A percentile compares a stretch with the other conserved stretches of the same genome.
Conservation (phyloP, 1,284 basidiomycete species). For the Malassezia brasiliensis region DNA sequence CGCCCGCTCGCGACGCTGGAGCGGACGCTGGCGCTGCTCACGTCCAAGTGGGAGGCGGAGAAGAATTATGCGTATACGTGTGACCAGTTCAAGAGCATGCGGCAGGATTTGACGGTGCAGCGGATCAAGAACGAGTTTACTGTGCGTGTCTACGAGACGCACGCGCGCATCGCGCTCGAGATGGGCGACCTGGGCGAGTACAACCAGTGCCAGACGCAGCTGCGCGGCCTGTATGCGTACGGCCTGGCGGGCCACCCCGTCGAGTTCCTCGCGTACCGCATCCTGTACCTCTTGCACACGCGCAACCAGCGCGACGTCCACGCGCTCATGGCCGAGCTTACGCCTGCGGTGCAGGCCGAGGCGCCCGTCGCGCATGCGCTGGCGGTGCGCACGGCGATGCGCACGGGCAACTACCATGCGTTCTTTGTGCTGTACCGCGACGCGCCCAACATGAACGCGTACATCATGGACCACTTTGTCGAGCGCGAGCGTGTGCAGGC, state of each 20-base stretch:
- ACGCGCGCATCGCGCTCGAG: slow-evolving; percentile 91
- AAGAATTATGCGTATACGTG: slow-evolving; percentile 84
- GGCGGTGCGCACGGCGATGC: slow-evolving; percentile 71
- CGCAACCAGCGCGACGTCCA: slow-evolving; percentile 94
- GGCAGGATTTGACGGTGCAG: slow-evolving; percentile 98
- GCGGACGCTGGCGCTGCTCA: slow-evolving; percentile 75
- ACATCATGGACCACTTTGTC: slow-evolving; percentile 98
- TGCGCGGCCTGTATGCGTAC: slow-evolving; percentile 81
- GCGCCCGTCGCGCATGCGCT: slow-evolving; percentile 77
- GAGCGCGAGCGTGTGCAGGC: slow-evolving; percentile 80
- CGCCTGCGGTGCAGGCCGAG: slow-evolving; percentile 71
- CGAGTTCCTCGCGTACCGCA: slow-evolving; percentile 95
- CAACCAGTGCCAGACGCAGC: slow-evolving; percentile 89
- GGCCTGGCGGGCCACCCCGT: slow-evolving; percentile 79
- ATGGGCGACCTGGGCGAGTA: slow-evolving; percentile 97
- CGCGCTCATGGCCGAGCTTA: slow-evolving; percentile 88
- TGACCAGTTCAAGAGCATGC: slow-evolving; percentile 93
- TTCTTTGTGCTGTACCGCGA: slow-evolving; percentile 75
- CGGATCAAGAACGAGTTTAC: slow-evolving; percentile 98
- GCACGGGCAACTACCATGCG: slow-evolving; percentile 85
- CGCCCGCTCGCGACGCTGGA: slow-evolving; percentile 76
- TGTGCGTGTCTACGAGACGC: slow-evolving; percentile 93
- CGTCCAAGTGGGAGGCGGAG: slow-evolving; percentile 76
- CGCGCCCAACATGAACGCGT: slow-evolving; percentile 93
- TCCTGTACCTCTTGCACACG: slow-evolving; percentile 88